These are phyloP conservation scores for Aspergillus sojae DNA, from an alignment of 2,329 filamentous ascomycete species.

Conservation along the genomic window DNA sequence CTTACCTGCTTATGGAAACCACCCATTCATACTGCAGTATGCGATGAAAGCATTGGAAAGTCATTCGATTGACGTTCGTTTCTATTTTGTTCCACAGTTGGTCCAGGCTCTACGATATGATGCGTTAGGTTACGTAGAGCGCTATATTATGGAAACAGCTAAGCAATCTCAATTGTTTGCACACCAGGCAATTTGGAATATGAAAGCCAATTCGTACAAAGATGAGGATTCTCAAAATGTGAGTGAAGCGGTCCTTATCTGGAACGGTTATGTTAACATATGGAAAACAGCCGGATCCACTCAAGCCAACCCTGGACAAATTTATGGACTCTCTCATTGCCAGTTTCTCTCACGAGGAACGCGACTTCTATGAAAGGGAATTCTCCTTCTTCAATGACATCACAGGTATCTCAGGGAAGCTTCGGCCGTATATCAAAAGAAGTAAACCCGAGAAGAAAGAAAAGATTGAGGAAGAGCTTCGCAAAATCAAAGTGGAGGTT, in stretches of 20 bases:
- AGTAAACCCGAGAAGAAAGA: slow-evolving; percentile 97
- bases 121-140: slow-evolving; percentile 87
- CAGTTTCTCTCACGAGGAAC: slow-evolving; percentile 78
- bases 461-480: slow-evolving; percentile 97
- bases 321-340: slow-evolving; percentile 83
- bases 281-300: slow-evolving; percentile 69
- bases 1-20: slow-evolving; percentile 83
- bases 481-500: slow-evolving; percentile 95
- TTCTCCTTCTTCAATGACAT: slow-evolving; percentile 99
- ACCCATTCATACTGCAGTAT: slow-evolving; percentile 93
- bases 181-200: slow-evolving; percentile 99
- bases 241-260: slow-evolving; percentile 37
- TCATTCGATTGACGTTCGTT: slow-evolving; percentile 94
- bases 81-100: slow-evolving; percentile 98
- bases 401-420: slow-evolving; percentile 90
- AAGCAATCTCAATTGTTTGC: slow-evolving; percentile 98
- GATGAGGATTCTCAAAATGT: slow-evolving; percentile 88
- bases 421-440: slow-evolving; percentile 89
- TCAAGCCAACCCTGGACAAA: slow-evolving; percentile 90
- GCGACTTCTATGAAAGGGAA: slow-evolving; percentile 87
- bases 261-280: slow-evolving; percentile 13
- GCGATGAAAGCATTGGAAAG: slow-evolving; percentile 93
- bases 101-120: slow-evolving; percentile 95
- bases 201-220: slow-evolving; percentile 98
- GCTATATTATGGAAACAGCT: slow-evolving; percentile 95